Base-by-base conservation (phyloP, 169 alveolate genomes). In the Plasmodium reichenowi region DNA sequence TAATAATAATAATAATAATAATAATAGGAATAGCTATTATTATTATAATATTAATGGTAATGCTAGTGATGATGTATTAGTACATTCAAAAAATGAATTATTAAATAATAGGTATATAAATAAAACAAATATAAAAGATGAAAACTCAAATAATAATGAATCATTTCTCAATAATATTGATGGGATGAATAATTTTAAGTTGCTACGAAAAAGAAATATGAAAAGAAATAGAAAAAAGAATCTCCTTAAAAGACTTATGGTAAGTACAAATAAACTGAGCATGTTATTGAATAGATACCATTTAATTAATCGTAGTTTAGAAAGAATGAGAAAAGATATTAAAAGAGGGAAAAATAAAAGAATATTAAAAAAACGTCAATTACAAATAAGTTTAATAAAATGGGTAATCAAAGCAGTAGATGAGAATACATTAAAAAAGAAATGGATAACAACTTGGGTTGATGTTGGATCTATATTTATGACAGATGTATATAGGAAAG, bases 381-480 rank as follows among this genome's bases (percentile, higher is more conserved):
- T 83, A 38, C 91, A 83, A 83, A 83, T 83, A 26, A 83, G 91
- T 50, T 24, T 83, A 15, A 70, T 83, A 43, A 68, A 83, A 50
- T 83, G 91, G 91, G 60, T 83, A 56, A 71, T 83, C 38, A 70
- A 83, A 83, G 91, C 91, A 20, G 83, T 83, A 0, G 91, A 83
- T 59, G 91, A 83, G 59, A 54, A 68, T 15, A 38, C 83, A 5
- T 50, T 83, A 50, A 83, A 83, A 83, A 47, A 83, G 59, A 83
- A 70, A 71, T 83, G 91, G 91, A 70, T 67, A 63, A 83, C 91
- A 6, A 70, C 86, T 1, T 83, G 91, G 91, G 74, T 83, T 26
- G 91, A 83, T 52, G 74, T 83, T 58, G 91, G 91, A 54, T 83
- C 91, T 13, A 71, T 83, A 54, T 83, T 83, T 62, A 71, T 83